phyloP scores from a whole-genome alignment of 2,329 filamentous ascomycete species.

The Colletotrichum lupini region DNA sequence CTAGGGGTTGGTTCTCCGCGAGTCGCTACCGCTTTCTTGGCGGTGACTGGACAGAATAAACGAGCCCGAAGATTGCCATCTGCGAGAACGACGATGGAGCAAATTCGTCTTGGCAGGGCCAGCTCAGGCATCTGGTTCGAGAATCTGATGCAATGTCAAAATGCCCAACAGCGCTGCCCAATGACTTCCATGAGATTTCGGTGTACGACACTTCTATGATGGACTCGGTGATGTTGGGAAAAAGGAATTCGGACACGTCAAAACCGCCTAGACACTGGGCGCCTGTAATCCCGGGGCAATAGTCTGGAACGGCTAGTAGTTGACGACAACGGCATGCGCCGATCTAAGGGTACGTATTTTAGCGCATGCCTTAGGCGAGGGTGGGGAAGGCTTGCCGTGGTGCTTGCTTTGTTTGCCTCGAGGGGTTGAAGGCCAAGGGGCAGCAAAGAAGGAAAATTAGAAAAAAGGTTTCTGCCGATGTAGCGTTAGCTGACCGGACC shows the following conservation, averaged over 20 bases:
- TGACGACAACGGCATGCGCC: conserved; percentile 25
- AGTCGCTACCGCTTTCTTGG: conserved; percentile 1
- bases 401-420: conserved; percentile 20
- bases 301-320: conserved; percentile 22
- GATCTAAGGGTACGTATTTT: conserved; percentile 29
- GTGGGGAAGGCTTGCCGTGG: conserved; percentile 27
- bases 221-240: not conserved
- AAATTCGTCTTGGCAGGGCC: not conserved
- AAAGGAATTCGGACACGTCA: conserved; percentile 14
- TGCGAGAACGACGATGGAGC: not conserved
- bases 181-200: not conserved
- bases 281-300: conserved; percentile 29
- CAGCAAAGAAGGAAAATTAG: conserved; percentile 27
- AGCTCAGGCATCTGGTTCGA: not conserved
- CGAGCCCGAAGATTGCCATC: not conserved
- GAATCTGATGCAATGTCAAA: not conserved
- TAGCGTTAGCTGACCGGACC: conserved; percentile 20
- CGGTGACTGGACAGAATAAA: not conserved
- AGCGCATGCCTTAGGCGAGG: conserved; percentile 15
- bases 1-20: not conserved
- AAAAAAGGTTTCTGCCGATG: conserved; percentile 33
- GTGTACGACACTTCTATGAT: not conserved
- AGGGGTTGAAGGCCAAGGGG: conserved; percentile 35
- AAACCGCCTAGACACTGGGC: conserved; percentile 5
- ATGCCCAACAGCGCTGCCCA: not conserved